Evolutionary conservation across 176 grass and related monocot genomes (phyloP).

Genomic region (Coix lacrymajobi): DNA sequence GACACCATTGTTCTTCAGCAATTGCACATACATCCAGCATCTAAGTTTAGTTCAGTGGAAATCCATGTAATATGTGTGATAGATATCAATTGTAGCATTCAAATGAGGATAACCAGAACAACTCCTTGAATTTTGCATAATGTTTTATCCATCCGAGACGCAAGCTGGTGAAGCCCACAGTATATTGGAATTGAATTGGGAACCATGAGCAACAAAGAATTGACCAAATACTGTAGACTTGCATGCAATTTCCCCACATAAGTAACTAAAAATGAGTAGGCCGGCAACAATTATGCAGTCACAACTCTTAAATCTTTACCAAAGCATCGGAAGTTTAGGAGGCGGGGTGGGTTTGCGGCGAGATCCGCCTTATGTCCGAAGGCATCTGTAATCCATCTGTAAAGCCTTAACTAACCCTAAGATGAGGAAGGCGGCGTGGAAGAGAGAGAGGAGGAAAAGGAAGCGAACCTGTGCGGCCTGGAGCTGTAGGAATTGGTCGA

Average conservation of each 20-base stretch:
- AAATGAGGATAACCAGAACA: not conserved
- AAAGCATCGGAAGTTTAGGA: not conserved
- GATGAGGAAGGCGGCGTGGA: not conserved
- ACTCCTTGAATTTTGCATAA: not conserved
- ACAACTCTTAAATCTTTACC: not conserved
- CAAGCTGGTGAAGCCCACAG: not conserved
- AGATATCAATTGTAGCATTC: not conserved
- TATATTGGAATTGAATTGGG: not conserved
- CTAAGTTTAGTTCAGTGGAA: not conserved
- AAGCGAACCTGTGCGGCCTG: slow-evolving; percentile 58
- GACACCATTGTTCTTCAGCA: not conserved
- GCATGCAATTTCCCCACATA: not conserved
- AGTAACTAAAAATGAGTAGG: not conserved
- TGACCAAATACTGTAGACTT: not conserved
- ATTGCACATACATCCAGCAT: not conserved
- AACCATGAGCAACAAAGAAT: not conserved
- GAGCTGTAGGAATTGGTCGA: slow-evolving; percentile 85
- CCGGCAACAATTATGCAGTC: not conserved
- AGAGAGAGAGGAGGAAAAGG: not conserved
- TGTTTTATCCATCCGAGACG: not conserved
- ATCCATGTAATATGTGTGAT: not conserved
- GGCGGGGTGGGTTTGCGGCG: not conserved
- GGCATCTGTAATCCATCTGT: not conserved
- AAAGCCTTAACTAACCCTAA: slow-evolving; percentile 24
- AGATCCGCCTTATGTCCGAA: slow-evolving; percentile 8